Percentiles rank a stretch among this genome's conserved stretches.
These are phyloP conservation scores for Neonothopanus nambi DNA, from an alignment of 1,284 basidiomycete species.

Conservation along the genomic window DNA sequence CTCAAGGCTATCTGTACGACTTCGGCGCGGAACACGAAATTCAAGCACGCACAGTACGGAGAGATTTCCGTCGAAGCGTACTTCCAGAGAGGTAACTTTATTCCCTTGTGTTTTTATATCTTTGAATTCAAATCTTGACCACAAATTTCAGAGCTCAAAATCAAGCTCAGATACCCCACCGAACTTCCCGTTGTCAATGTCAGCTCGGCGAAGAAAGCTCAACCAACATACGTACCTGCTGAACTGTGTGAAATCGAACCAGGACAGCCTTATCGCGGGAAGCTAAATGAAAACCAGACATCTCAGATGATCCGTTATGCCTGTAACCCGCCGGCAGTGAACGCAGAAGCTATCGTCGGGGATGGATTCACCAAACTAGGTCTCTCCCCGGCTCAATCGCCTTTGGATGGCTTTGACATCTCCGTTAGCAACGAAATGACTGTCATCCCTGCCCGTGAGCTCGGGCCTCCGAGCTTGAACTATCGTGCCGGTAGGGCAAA, in stretches of 20 bases:
- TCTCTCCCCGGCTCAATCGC: constrained; percentile 34
- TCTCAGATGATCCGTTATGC: constrained; percentile 65
- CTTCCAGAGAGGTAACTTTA: constrained; percentile 54
- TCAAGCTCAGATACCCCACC: constrained; percentile 45
- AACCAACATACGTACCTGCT: constrained; percentile 51
- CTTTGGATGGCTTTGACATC: constrained; percentile 55
- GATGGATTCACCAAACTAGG: constrained; percentile 60
- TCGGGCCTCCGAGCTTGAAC: constrained; percentile 54
- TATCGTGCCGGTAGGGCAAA: constrained; percentile 49
- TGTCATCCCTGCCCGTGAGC: constrained; percentile 59
- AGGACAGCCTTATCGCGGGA: constrained; percentile 54
- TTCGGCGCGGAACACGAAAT: constrained; percentile 47
- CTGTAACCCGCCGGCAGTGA: constrained; percentile 57
- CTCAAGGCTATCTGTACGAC: constrained; percentile 46
- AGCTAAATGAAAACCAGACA: constrained; percentile 54
- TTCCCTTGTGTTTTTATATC: not conserved
- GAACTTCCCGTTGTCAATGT: constrained; percentile 66
- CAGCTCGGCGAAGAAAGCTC: constrained; percentile 34
- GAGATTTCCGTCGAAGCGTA: constrained; percentile 59
- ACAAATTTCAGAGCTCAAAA: constrained; percentile 53
- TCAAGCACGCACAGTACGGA: constrained; percentile 54
- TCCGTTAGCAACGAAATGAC: constrained; percentile 56
- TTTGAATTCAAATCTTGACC: not conserved
- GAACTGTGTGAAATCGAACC: constrained; percentile 68
- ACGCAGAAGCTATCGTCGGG: constrained; percentile 56